These are phyloP conservation scores for Vitellaria paradoxa DNA, from an alignment of 179 eudicot species.

Conservation along the genomic window DNA sequence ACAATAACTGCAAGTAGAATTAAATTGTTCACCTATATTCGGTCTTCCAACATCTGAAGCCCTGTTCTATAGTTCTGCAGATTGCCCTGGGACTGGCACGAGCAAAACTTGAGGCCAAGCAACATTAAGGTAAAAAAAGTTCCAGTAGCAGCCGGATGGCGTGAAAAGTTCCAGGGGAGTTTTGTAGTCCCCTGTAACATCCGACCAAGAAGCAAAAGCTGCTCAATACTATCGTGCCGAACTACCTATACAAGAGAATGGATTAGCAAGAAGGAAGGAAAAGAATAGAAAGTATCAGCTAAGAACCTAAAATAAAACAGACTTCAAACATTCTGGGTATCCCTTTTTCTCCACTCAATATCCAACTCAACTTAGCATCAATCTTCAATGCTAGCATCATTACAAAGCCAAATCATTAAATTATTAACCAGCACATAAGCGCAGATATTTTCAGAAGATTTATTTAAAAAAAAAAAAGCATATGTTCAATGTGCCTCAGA, in stretches of 20 bases:
- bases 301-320: background rate
- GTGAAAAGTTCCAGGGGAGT: constrained; percentile 78
- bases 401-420: background rate
- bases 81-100: constrained; percentile 86
- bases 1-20: constrained; percentile 4
- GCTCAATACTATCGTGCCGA: constrained; percentile 84
- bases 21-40: constrained; percentile 66
- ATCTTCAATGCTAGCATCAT: background rate
- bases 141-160: constrained; percentile 93
- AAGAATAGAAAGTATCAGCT: constrained; percentile 10
- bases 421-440: background rate
- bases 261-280: background rate
- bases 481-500: background rate
- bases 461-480: no score
- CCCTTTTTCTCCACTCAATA: background rate
- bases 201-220: constrained; percentile 91
- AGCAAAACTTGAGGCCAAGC: constrained; percentile 85
- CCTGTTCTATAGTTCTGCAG: constrained; percentile 77
- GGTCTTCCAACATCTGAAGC: constrained; percentile 95
- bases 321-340: background rate
- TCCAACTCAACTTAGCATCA: no score
- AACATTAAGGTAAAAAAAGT: constrained; percentile 96
- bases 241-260: constrained; percentile 52
- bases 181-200: constrained; percentile 94
- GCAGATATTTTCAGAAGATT: background rate